Base-by-base conservation (phyloP, 2,329 filamentous ascomycete species). In the Cladosporium halotolerans region DNA sequence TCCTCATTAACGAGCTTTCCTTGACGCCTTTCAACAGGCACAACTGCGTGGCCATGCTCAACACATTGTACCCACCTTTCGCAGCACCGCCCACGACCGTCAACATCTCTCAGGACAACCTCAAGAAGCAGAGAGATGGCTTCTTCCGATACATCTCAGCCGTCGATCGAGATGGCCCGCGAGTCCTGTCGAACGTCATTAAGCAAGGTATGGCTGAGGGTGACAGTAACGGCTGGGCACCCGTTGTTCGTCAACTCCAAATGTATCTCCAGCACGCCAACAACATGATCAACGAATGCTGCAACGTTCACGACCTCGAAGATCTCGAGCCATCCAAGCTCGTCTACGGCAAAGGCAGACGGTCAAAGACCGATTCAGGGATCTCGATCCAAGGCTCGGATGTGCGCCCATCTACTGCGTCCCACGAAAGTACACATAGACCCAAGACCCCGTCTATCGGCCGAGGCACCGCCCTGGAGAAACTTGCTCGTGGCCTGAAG, bases 11-110 rank as follows among this genome's bases (percentile, higher is more conserved):
- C 60, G 82, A 85, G 61, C 75, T 86, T 60, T 78, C 80, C 23
- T 71, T 83, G 31, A 71, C 76, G 32, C 81, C 81, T 0, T 83
- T 82, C 68, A 81, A 81, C 71, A 84, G 83, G 66, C 75, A 78
- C 61, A 85, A 84, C 64, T 84, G 82, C 63, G 74, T 84, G 58
- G 83, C 81, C 50, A 82, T 86, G 77, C 77, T 86, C 47, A 86
- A 86, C 68, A 85, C 82, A 9, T 72, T 86, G 31, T 81, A 84
- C 58, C 83, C 83, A 7, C 81, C 83, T 2, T 55, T 58, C 10
- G 72, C 78, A 40, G 72, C 73, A 41, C 66, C 69, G 13, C 72
- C 72, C 41, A 79, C 78, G 4, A 80, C 79, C 9, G 68, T 74
- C 28, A 74, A 79, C 48, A 66, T 84, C 54, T 80, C 76, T 8